Conservation (phyloP, 768 basidiomycete species). For the Phylloporus sp. region DNA sequence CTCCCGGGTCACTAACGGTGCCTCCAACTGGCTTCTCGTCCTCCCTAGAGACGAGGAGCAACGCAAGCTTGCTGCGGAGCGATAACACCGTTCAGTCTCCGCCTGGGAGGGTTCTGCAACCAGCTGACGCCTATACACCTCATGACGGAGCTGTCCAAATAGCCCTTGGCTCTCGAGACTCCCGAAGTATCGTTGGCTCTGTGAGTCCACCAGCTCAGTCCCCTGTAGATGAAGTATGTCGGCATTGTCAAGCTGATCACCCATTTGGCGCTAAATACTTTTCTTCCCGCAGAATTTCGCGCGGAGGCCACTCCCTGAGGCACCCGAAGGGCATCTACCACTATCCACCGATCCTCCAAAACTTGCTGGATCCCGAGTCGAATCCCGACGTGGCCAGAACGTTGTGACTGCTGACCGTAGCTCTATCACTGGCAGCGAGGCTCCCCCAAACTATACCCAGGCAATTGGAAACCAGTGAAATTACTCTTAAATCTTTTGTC, state of each 20-base stretch:
- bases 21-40: slow-evolving; percentile 18
- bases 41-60: slow-evolving; percentile 17
- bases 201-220: background rate
- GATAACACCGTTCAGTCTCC: background rate
- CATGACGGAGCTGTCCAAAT: background rate
- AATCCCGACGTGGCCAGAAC: slow-evolving; percentile 3
- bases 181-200: slow-evolving; percentile 7
- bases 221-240: slow-evolving; percentile 18
- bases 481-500: background rate
- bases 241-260: background rate
- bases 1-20: background rate
- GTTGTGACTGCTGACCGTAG: background rate
- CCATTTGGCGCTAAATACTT: background rate
- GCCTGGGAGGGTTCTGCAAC: slow-evolving; percentile 9
- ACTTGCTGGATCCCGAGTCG: background rate
- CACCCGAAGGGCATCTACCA: slow-evolving; percentile 16
- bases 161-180: slow-evolving; percentile 8
- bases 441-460: slow-evolving; percentile 24
- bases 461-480: slow-evolving; percentile 3
- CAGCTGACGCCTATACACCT: background rate
- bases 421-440: slow-evolving; percentile 17
- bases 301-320: slow-evolving; percentile 21
- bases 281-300: slow-evolving; percentile 6
- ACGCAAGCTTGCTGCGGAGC: slow-evolving; percentile 7
- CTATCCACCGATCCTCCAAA: slow-evolving; percentile 16